Conservation (phyloP, 441 rosid genomes). For the Hura crepitans region DNA sequence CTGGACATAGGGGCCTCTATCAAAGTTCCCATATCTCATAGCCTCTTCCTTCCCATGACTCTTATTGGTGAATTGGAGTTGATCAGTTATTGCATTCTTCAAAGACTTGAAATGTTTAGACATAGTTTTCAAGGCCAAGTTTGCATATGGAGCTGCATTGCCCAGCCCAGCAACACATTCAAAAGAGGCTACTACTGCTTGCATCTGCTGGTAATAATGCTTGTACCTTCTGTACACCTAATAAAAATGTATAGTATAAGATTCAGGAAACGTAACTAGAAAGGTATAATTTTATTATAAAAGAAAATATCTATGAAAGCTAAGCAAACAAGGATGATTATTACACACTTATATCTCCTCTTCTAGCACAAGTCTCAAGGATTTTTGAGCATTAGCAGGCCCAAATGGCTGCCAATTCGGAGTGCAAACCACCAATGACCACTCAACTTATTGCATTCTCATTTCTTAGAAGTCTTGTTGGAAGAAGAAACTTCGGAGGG, state of each 20-base stretch:
- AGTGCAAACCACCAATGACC: background rate
- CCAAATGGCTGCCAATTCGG: background rate
- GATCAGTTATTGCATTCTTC: constrained; percentile 67
- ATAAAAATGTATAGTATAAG: background rate
- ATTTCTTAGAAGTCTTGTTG: background rate
- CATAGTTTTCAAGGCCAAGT: constrained; percentile 58
- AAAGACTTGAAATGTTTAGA: constrained; percentile 70
- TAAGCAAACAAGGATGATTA: background rate
- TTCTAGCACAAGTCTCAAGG: background rate
- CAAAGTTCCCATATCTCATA: constrained; percentile 38
- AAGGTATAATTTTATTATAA: background rate
- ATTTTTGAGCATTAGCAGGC: background rate
- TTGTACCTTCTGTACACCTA: constrained; percentile 76
- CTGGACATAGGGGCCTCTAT: constrained; percentile 39
- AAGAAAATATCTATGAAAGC: background rate
- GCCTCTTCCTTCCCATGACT: constrained; percentile 37
- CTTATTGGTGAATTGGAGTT: constrained; percentile 53
- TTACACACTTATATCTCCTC: background rate
- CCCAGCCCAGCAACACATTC: constrained; percentile 77
- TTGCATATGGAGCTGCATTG: constrained; percentile 77
- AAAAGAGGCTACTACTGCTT: constrained; percentile 63
- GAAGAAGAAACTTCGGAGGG: background rate
- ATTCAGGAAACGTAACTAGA: background rate
- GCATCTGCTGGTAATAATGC: constrained; percentile 76
- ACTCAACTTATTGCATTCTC: background rate